These are phyloP conservation scores for Avena atlantica DNA, from an alignment of 176 grass and related monocot species.

Conservation along the genomic window DNA sequence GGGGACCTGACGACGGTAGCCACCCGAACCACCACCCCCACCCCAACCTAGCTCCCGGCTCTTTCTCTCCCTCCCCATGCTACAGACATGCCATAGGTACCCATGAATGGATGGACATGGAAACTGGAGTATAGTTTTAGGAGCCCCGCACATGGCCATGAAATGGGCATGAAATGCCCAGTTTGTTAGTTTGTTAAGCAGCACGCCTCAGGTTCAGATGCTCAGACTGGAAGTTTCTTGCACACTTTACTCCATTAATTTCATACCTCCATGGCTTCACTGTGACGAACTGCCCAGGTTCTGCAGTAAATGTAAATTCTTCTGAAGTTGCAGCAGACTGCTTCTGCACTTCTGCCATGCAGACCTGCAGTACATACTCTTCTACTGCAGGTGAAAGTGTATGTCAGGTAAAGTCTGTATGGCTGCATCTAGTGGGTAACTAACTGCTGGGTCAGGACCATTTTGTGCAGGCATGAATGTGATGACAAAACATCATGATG, in stretches of 20 bases:
- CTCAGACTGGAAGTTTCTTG: slow-evolving; percentile 18
- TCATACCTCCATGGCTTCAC: slow-evolving; percentile 19
- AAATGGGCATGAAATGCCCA: neutral
- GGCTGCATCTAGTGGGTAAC: neutral
- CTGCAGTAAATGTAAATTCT: neutral
- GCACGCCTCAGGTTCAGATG: too few species aligned
- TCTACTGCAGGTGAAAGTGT: slow-evolving; percentile 37
- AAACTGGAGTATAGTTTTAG: slow-evolving; percentile 18
- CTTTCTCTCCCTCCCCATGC: neutral
- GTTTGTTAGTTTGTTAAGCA: neutral
- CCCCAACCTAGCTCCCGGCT: neutral
- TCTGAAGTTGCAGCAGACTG: slow-evolving; percentile 7
- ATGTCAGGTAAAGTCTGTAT: slow-evolving; percentile 3
- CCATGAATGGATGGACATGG: neutral
- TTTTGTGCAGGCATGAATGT: slow-evolving; percentile 41
- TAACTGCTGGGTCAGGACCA: slow-evolving; percentile 36
- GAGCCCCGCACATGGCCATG: slow-evolving; percentile 11
- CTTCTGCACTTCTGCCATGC: neutral
- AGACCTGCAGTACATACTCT: neutral
- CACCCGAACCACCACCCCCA: slow-evolving; percentile 46
- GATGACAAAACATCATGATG: slow-evolving; percentile 27
- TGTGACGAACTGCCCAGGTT: neutral
- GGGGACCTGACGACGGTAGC: slow-evolving; percentile 44
- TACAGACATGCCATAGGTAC: neutral
- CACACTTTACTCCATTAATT: neutral